These are phyloP conservation scores for Stephania cephalantha DNA, from an alignment of 164 flowering plant species.

Conservation along the genomic window DNA sequence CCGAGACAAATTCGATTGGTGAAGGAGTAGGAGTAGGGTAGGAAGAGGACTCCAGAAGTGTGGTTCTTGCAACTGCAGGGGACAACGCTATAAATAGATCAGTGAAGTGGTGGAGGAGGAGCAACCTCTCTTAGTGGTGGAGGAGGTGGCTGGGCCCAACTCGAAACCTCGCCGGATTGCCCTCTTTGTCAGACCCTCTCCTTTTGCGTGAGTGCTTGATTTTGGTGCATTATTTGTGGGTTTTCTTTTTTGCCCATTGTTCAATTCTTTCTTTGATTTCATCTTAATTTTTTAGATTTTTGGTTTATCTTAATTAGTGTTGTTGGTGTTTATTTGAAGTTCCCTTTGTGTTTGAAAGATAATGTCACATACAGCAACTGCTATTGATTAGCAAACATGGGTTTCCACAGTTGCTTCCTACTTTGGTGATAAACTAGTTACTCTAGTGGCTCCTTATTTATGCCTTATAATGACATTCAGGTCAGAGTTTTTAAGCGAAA, in stretches of 20 bases:
- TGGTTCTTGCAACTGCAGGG: conserved; percentile 11
- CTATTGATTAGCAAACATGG: not conserved
- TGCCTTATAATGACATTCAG: not conserved
- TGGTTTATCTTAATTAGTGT: not conserved
- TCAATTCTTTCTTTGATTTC: not conserved
- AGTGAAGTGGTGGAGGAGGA: conserved; percentile 31
- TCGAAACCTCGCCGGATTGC: conserved; percentile 79
- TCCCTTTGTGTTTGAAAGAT: not conserved
- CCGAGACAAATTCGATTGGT: conserved; percentile 20
- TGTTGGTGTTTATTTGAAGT: not conserved
- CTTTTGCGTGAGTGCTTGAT: conserved; percentile 72
- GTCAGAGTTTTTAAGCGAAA: not conserved
- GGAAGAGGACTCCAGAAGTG: not conserved
- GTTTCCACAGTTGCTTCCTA: not conserved
- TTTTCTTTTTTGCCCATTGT: not conserved
- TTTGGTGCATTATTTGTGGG: not conserved
- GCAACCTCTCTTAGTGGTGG: conserved; percentile 42
- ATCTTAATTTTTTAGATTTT: no score
- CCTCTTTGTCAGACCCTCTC: conserved; percentile 98
- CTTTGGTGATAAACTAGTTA: not conserved
- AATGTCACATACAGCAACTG: not conserved
- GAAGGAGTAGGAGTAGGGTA: conserved; percentile 8
- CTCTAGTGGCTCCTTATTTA: not conserved
- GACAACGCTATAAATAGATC: conserved; percentile 38
- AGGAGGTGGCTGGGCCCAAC: conserved; percentile 12